Conservation (phyloP, 768 basidiomycete species). For the Chlorophyllum brunneum region DNA sequence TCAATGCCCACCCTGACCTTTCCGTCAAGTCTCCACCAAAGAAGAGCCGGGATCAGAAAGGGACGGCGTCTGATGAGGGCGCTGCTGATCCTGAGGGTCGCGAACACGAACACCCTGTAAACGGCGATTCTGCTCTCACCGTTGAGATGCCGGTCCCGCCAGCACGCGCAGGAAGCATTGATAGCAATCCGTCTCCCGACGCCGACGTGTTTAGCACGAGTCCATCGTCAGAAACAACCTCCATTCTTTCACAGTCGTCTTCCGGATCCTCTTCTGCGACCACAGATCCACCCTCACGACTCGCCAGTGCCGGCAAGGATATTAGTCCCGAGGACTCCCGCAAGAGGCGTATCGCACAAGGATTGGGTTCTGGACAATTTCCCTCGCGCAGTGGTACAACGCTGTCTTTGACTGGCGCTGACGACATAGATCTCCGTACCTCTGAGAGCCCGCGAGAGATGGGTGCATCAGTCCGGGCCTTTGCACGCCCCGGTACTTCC, state of each 20-base stretch:
- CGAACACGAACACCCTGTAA: constrained; percentile 21
- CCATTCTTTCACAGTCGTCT: constrained; percentile 40
- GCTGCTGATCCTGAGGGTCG: constrained; percentile 12
- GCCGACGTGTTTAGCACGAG: constrained; percentile 31
- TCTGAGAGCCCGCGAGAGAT: constrained; percentile 50
- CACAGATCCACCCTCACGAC: constrained; percentile 46
- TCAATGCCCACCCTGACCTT: constrained; percentile 90
- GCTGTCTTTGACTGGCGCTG: constrained; percentile 3
- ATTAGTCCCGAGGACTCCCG: constrained; percentile 19
- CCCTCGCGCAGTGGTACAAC: constrained; percentile 12
- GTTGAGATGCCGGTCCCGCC: constrained; percentile 21
- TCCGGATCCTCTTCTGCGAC: constrained; percentile 39
- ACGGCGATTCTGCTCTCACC: constrained; percentile 20
- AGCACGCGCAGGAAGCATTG: constrained; percentile 32
- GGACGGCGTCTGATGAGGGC: constrained; percentile 13
- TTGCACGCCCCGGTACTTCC: constrained; percentile 72
- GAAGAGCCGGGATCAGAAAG: constrained; percentile 19
- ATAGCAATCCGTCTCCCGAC: constrained; percentile 23
- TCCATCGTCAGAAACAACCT: constrained; percentile 41
- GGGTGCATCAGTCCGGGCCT: constrained; percentile 72
- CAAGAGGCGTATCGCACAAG: constrained; percentile 11
- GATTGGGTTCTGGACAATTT: constrained; percentile 1
- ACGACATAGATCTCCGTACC: constrained; percentile 15
- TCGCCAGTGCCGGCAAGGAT: constrained; percentile 30
- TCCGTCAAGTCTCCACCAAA: constrained; percentile 44